These are phyloP conservation scores for Citrus medica DNA, from an alignment of 345 rosid species.

Conservation along the genomic window DNA sequence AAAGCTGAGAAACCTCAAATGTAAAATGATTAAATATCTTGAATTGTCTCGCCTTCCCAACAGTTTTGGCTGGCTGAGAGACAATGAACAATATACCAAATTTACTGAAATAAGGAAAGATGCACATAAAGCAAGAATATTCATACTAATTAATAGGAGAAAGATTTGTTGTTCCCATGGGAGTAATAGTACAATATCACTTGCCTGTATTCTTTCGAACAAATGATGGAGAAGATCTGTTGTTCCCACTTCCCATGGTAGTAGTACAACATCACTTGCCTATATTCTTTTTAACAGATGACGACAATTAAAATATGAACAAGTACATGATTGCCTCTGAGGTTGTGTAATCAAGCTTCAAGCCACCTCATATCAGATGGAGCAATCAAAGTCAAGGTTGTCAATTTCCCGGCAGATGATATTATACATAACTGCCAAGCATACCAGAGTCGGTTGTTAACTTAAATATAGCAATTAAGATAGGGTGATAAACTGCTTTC, in stretches of 20 bases:
- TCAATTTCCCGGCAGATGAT: too few relatives aligned
- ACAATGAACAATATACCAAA: background rate
- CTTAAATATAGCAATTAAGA: too few relatives aligned
- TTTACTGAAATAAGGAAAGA: background rate
- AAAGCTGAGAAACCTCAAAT: background rate
- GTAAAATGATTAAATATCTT: background rate
- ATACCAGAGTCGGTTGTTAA: too few relatives aligned
- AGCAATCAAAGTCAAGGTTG: too few relatives aligned
- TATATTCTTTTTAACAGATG: background rate
- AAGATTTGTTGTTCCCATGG: background rate
- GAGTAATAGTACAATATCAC: background rate
- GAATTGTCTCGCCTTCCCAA: background rate
- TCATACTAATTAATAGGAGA: background rate
- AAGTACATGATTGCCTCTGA: too few relatives aligned
- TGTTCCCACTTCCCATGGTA: too few relatives aligned
- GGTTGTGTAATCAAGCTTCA: too few relatives aligned
- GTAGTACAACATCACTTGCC: too few relatives aligned
- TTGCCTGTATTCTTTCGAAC: background rate
- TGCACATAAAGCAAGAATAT: background rate
- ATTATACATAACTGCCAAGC: too few relatives aligned
- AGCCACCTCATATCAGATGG: too few relatives aligned
- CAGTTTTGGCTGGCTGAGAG: background rate
- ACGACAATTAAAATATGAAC: too few relatives aligned
- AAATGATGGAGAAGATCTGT: background rate
- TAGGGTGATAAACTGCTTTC: too few relatives aligned